Evolutionary conservation across 2,329 filamentous ascomycete genomes (phyloP).

Genomic region (Verticillium longisporum): DNA sequence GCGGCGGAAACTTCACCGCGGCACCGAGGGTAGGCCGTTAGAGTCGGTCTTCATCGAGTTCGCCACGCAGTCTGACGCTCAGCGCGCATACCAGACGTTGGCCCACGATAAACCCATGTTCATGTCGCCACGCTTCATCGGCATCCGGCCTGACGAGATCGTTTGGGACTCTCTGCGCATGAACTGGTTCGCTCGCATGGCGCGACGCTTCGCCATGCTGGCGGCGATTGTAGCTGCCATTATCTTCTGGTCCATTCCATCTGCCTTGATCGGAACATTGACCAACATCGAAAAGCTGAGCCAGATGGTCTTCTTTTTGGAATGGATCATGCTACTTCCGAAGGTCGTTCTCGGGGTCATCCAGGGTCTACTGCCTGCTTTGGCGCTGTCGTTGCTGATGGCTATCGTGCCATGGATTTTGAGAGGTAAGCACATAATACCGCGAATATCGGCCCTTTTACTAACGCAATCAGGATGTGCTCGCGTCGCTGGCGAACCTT

Average conservation of each 20-base stretch:
- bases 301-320: slow-evolving; percentile 58
- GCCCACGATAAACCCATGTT: slow-evolving; percentile 75
- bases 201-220: slow-evolving; percentile 59
- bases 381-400: slow-evolving; percentile 77
- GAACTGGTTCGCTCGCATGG: slow-evolving; percentile 67
- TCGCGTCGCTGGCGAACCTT: slow-evolving; percentile 64
- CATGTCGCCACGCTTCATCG: slow-evolving; percentile 80
- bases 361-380: slow-evolving; percentile 72
- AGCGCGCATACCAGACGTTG: slow-evolving; percentile 75
- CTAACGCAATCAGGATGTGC: slow-evolving; percentile 45
- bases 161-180: slow-evolving; percentile 74
- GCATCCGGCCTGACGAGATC: slow-evolving; percentile 71
- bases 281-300: slow-evolving; percentile 74
- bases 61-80: slow-evolving; percentile 71
- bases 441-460: background rate
- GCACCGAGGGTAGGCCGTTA: slow-evolving; percentile 52
- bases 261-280: slow-evolving; percentile 75
- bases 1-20: slow-evolving; percentile 54
- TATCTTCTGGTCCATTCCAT: slow-evolving; percentile 75
- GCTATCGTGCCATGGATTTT: slow-evolving; percentile 73
- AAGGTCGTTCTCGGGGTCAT: slow-evolving; percentile 65
- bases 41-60: slow-evolving; percentile 93
- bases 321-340: slow-evolving; percentile 69
- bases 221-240: slow-evolving; percentile 65
- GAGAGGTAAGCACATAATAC: slow-evolving; percentile 45